phyloP scores from a whole-genome alignment of 768 basidiomycete species.

The Suillus alpinus region DNA sequence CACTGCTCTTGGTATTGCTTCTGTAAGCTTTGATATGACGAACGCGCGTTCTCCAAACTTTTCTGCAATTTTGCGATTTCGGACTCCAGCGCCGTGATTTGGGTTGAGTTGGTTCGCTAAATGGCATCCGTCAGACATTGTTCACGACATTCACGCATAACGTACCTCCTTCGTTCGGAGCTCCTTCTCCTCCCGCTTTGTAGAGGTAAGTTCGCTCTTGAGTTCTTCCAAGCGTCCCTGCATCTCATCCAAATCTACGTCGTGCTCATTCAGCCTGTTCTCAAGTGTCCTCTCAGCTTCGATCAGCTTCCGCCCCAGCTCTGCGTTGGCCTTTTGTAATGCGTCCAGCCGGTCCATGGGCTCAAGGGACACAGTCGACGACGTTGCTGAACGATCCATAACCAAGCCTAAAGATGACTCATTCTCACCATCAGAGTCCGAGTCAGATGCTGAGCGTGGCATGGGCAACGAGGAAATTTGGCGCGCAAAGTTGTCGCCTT shows the following conservation, averaged over 20 bases:
- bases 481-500: constrained; percentile 41
- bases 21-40: constrained; percentile 73
- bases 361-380: constrained; percentile 70
- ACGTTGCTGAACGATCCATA: constrained; percentile 53
- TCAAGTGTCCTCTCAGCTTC: constrained; percentile 73
- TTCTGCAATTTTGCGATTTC: constrained; percentile 78
- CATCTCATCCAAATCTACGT: constrained; percentile 79
- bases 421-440: constrained; percentile 53
- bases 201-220: constrained; percentile 68
- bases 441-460: constrained; percentile 43
- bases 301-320: constrained; percentile 69
- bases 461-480: constrained; percentile 56
- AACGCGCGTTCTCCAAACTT: constrained; percentile 67
- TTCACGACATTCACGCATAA: constrained; percentile 12
- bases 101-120: constrained; percentile 61
- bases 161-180: constrained; percentile 79
- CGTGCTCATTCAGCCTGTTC: constrained; percentile 70
- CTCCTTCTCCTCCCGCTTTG: constrained; percentile 93
- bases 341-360: constrained; percentile 71
- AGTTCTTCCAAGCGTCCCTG: constrained; percentile 76
- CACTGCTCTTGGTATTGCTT: constrained; percentile 90
- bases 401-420: constrained; percentile 54
- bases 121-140: constrained; percentile 4
- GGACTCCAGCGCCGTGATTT: constrained; percentile 70
- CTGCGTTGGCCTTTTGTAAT: constrained; percentile 68